A percentile compares a stretch with the other conserved stretches of the same genome.
These are phyloP conservation scores for Fusarium austroafricanum DNA, from an alignment of 2,329 filamentous ascomycete genomes.

Conservation along the genomic window DNA sequence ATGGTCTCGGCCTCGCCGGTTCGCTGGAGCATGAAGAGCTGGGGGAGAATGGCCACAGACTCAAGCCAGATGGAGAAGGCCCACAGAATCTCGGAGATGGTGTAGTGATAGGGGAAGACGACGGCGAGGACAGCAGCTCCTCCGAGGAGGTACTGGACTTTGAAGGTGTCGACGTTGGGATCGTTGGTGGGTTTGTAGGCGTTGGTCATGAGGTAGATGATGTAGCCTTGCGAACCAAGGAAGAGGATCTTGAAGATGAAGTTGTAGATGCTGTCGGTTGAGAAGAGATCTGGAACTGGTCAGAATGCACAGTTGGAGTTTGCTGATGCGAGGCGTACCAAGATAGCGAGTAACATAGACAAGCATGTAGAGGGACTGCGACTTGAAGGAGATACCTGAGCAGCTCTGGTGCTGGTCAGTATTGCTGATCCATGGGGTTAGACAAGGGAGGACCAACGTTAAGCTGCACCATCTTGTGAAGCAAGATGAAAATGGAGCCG, in stretches of 20 bases:
- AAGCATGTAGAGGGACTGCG: constrained; percentile 91
- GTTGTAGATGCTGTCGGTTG: constrained; percentile 88
- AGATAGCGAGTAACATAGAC: constrained; percentile 96
- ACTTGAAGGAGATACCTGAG: constrained; percentile 98
- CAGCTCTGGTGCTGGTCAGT: constrained; percentile 76
- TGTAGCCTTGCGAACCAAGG: constrained; percentile 89
- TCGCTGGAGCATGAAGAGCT: constrained; percentile 97
- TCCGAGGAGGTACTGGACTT: constrained; percentile 91
- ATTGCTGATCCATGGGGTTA: constrained; percentile 18
- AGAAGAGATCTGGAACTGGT: constrained; percentile 78
- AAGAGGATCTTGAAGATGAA: constrained; percentile 96
- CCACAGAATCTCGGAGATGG: constrained; percentile 88
- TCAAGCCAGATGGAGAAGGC: constrained; percentile 99
- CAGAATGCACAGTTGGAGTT: not conserved
- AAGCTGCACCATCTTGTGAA: constrained; percentile 95
- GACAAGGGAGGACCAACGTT: constrained; percentile 70
- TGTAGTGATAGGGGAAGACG: constrained; percentile 88
- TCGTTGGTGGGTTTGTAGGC: constrained; percentile 98
- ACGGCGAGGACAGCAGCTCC: constrained; percentile 83
- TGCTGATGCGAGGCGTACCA: constrained; percentile 60
- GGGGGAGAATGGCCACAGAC: constrained; percentile 93
- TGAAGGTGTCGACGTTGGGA: constrained; percentile 96
- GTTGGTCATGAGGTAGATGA: constrained; percentile 97
- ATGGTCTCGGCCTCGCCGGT: constrained; percentile 99
- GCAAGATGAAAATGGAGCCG: constrained; percentile 89